phyloP scores from a whole-genome alignment of 352 stramenopile species.

The Halophytophthora polymorphica region DNA sequence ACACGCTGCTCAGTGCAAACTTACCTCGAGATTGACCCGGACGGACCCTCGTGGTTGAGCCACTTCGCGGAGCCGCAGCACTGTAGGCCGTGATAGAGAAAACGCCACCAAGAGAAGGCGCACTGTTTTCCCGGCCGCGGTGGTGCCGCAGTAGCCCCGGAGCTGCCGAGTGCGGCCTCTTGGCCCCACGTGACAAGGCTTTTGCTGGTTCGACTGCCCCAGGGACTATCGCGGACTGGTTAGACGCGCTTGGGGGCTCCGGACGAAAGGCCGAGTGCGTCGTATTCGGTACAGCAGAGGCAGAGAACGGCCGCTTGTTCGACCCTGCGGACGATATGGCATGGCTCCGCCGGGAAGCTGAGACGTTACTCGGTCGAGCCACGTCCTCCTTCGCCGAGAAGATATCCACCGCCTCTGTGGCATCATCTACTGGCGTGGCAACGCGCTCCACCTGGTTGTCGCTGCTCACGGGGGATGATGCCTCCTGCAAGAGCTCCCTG shows the following conservation, averaged over 20 bases:
- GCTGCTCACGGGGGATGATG: background rate
- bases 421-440: background rate
- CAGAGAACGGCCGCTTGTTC: conserved; percentile 23
- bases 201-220: background rate
- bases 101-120: conserved; percentile 9
- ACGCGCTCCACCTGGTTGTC: conserved; percentile 18
- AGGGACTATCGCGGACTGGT: conserved; percentile 1
- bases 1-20: background rate
- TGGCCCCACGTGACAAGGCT: conserved; percentile 6
- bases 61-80: conserved; percentile 8
- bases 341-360: background rate
- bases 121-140: conserved; percentile 14
- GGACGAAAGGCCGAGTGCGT: background rate
- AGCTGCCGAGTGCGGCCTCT: conserved; percentile 27
- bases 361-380: conserved; percentile 4
- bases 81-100: conserved; percentile 13
- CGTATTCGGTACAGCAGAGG: conserved; percentile 1
- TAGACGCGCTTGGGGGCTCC: background rate
- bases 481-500: conserved; percentile 33
- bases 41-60: conserved; percentile 7
- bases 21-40: conserved; percentile 17
- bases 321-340: background rate
- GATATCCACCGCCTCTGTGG: background rate
- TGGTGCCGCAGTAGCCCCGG: conserved; percentile 11
- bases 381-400: conserved; percentile 10